phyloP scores from a whole-genome alignment of 2,329 filamentous ascomycete genomes.

The Rutstroemia sp. region DNA sequence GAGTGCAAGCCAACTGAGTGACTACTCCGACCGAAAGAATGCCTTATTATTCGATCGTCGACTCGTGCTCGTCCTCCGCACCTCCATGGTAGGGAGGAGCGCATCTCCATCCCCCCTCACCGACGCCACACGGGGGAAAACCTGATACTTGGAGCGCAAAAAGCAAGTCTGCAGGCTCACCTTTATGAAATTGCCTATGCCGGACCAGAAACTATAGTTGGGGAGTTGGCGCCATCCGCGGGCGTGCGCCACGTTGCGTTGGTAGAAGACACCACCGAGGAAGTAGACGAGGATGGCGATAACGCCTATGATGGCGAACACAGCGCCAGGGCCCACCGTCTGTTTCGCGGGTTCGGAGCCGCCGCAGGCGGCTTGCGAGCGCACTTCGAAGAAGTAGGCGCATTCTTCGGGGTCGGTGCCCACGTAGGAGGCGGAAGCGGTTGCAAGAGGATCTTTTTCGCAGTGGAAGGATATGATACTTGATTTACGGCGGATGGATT shows the following conservation, averaged over 20 bases:
- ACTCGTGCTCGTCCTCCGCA: constrained; percentile 15
- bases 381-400: constrained; percentile 91
- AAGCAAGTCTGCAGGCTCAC: constrained; percentile 43
- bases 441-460: constrained; percentile 68
- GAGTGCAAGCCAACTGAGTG: no score
- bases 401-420: constrained; percentile 80
- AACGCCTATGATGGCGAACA: constrained; percentile 81
- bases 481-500: constrained; percentile 53
- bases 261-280: constrained; percentile 89
- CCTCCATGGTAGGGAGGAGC: constrained; percentile 28
- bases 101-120: constrained; percentile 24
- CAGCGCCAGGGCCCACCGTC: constrained; percentile 60
- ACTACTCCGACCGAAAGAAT: constrained; percentile 22
- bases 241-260: constrained; percentile 88
- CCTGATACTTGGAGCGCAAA: constrained; percentile 19
- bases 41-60: constrained; percentile 15
- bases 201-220: constrained; percentile 89
- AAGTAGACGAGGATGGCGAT: constrained; percentile 80
- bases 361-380: constrained; percentile 74
- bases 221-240: constrained; percentile 92
- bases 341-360: constrained; percentile 62
- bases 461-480: constrained; percentile 90
- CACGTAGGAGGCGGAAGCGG: constrained; percentile 74
- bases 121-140: constrained; percentile 25
- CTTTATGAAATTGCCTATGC: constrained; percentile 75